Evolutionary conservation across 2,329 filamentous ascomycete genomes (phyloP).

Genomic region (Aspergillus chevalieri): DNA sequence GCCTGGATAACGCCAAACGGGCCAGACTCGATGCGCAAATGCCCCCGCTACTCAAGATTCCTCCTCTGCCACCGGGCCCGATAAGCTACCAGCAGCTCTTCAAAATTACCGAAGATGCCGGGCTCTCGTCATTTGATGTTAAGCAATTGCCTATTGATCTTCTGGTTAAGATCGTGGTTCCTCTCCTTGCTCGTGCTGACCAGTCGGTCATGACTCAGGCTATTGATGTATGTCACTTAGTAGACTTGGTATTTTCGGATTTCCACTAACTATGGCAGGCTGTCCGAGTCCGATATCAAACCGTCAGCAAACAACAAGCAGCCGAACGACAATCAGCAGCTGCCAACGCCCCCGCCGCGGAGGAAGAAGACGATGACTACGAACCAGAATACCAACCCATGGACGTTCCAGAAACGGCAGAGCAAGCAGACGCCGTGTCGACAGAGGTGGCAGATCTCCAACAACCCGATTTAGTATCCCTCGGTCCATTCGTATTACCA

Average conservation of each 20-base stretch:
- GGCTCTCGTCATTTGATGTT: constrained; percentile 74
- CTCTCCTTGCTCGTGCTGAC: constrained; percentile 68
- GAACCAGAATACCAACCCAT: constrained; percentile 77
- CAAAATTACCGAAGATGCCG: constrained; percentile 71
- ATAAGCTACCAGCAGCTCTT: constrained; percentile 79
- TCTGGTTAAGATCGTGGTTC: constrained; percentile 74
- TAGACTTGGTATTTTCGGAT: not conserved
- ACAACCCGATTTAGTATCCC: constrained; percentile 48
- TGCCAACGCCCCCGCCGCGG: constrained; percentile 17
- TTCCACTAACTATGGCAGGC: constrained; percentile 23
- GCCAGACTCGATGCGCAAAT: constrained; percentile 60
- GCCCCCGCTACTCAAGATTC: constrained; percentile 49
- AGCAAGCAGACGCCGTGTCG: constrained; percentile 61
- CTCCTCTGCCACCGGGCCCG: constrained; percentile 67
- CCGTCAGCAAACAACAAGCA: constrained; percentile 32
- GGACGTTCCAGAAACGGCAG: constrained; percentile 42
- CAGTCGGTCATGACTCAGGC: constrained; percentile 63
- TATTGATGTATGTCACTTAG: constrained; percentile 52
- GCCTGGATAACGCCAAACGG: constrained; percentile 71
- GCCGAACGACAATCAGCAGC: constrained; percentile 22
- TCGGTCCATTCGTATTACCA: constrained; percentile 73
- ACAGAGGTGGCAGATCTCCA: constrained; percentile 69
- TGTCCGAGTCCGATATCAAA: constrained; percentile 33
- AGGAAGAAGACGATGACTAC: constrained; percentile 82
- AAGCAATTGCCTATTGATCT: constrained; percentile 69